A percentile compares a stretch with the other conserved stretches of the same genome.
These are phyloP conservation scores for Citrus sinensis DNA, from an alignment of 345 rosid species.

Conservation along the genomic window DVS_A1.0 CM039168.1:23269501-23270000, in stretches of 20 bases:
- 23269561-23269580: conserved; percentile 3
- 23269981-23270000: conserved; percentile 1
- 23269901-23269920: conserved; percentile 96
- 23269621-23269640: conserved; percentile 98
- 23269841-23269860: conserved; percentile 95
- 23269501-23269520: neutral
- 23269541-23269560: neutral
- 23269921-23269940: conserved; percentile 77
- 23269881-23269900: conserved; percentile 96
- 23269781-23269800: neutral
- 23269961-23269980: conserved; percentile 96
- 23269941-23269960: conserved; percentile 86
- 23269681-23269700: conserved; percentile 97
- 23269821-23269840: conserved; percentile 71
- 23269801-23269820: conserved; percentile 3
- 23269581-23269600: conserved; percentile 13
- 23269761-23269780: neutral
- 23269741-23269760: conserved; percentile 39
- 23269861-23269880: conserved; percentile 97
- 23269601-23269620: conserved; percentile 98
- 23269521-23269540: neutral
- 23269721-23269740: conserved; percentile 98
- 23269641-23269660: conserved; percentile 94
- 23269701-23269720: conserved; percentile 94
- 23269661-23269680: conserved; percentile 99